phyloP scores from a whole-genome alignment of 192 early-diverging fungal genomes.

The Dissophora globulifera region DNA sequence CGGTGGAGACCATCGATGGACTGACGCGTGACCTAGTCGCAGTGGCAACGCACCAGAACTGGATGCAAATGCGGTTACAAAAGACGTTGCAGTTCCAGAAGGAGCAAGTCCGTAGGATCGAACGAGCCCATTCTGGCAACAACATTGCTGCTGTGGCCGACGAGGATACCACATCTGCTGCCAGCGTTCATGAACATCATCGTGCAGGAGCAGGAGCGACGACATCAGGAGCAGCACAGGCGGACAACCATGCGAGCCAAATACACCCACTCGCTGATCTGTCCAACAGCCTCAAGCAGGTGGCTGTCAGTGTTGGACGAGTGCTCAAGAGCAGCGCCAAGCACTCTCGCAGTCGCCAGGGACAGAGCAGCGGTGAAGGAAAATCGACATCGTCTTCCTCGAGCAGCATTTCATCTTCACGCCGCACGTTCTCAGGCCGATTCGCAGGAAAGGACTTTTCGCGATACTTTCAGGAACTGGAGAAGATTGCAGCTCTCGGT shows the following conservation, averaged over 20 bases:
- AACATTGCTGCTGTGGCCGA: background rate
- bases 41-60: constrained; percentile 46
- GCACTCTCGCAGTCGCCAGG: background rate
- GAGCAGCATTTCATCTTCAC: background rate
- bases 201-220: too few species aligned
- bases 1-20: constrained; percentile 40
- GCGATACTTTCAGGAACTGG: constrained; percentile 40
- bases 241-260: background rate
- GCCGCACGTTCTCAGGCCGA: constrained; percentile 1
- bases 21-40: constrained; percentile 39
- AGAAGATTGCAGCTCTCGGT: constrained; percentile 43
- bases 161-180: background rate
- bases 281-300: constrained; percentile 38
- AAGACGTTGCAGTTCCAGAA: constrained; percentile 43
- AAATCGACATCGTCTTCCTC: background rate
- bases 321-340: background rate
- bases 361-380: too few species aligned
- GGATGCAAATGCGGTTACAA: constrained; percentile 44
- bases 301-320: constrained; percentile 40
- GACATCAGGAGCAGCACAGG: too few species aligned
- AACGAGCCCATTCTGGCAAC: constrained; percentile 1
- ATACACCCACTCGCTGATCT: constrained; percentile 17
- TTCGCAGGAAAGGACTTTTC: constrained; percentile 38
- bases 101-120: constrained; percentile 37
- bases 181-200: background rate